phyloP scores from a whole-genome alignment of 2,329 filamentous ascomycete genomes.

The Dactylonectria macrodidyma region DNA sequence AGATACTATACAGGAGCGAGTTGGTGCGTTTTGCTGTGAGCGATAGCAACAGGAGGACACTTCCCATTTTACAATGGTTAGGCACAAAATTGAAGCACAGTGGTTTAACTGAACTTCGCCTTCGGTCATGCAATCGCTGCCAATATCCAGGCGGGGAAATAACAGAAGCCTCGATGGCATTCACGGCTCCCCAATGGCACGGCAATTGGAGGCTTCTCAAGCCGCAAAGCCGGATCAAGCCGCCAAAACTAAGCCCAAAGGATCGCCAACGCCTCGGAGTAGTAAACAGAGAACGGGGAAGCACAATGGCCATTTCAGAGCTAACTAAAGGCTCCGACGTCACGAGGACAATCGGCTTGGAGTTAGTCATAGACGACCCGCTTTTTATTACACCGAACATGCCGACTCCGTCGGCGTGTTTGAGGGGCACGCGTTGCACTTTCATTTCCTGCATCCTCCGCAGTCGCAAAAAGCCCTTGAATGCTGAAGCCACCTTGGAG shows the following conservation, averaged over 20 bases:
- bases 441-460: not conserved
- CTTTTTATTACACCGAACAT: conserved; percentile 13
- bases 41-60: not conserved
- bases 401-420: conserved; percentile 2
- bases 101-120: not conserved
- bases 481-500: not conserved
- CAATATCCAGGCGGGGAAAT: not conserved
- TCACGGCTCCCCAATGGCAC: not conserved
- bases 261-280: not conserved
- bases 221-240: conserved; percentile 8
- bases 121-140: no score
- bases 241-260: not conserved
- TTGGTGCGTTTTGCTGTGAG: not conserved
- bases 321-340: not conserved
- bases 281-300: not conserved
- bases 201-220: not conserved
- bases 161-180: not conserved
- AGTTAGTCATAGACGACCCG: conserved; percentile 5
- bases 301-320: not conserved
- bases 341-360: not conserved
- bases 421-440: not conserved
- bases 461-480: not conserved
- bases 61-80: not conserved
- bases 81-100: no score
- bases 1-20: no score